These are phyloP conservation scores for Monosporascus sp. DNA, from an alignment of 2,329 filamentous ascomycete genomes.

Conservation along the genomic window DNA sequence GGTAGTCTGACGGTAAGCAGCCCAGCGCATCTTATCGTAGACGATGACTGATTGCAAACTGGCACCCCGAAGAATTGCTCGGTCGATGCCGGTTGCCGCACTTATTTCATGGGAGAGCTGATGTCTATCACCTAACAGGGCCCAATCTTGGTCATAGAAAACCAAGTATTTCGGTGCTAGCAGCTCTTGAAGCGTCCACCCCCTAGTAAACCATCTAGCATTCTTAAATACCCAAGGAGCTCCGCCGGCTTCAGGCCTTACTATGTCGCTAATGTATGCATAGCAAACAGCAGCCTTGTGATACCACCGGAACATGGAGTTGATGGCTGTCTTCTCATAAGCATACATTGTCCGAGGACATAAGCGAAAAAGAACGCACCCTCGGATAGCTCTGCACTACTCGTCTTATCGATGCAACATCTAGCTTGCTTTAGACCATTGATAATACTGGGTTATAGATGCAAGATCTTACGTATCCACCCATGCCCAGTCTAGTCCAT, in stretches of 20 bases:
- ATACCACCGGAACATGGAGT: conserved; percentile 1
- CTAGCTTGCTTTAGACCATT: too few species aligned
- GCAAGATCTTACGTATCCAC: background rate
- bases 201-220: conserved; percentile 1
- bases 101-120: too few species aligned
- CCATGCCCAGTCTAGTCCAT: conserved; percentile 1
- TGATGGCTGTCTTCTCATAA: too few species aligned
- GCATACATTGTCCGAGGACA: too few species aligned
- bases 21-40: conserved; percentile 18
- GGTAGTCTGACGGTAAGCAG: conserved; percentile 11
- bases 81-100: background rate
- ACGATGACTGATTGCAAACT: too few species aligned
- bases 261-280: conserved; percentile 1
- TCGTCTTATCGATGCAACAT: conserved; percentile 2
- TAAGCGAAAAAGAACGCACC: background rate
- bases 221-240: background rate
- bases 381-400: background rate
- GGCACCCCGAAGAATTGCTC: background rate
- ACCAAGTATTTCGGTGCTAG: background rate
- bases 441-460: too few species aligned
- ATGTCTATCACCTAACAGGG: too few species aligned
- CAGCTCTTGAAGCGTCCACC: background rate
- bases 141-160: background rate
- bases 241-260: background rate
- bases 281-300: conserved; percentile 1